Evolutionary conservation across 768 basidiomycete species (phyloP).

Genomic region (Termitomyces sp.): DNA sequence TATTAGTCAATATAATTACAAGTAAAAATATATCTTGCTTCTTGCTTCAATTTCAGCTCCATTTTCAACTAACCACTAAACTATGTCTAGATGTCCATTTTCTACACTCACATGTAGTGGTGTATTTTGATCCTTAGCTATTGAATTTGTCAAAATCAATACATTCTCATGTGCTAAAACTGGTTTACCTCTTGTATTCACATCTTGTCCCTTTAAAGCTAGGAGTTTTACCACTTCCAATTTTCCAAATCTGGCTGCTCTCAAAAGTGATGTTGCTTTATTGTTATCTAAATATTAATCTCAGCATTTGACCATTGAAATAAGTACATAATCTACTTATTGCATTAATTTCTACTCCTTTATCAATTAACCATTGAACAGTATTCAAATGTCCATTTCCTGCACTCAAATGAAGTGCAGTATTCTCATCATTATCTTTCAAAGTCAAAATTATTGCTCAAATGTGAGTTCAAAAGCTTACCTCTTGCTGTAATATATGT

Average conservation of each 20-base stretch:
- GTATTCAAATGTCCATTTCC: background rate
- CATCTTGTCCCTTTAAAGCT: too few relatives aligned
- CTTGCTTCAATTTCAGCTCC: too few relatives aligned
- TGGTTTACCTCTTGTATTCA: background rate
- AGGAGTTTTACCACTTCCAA: too few relatives aligned
- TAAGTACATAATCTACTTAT: too few relatives aligned
- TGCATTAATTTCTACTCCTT: background rate
- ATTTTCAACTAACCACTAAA: too few relatives aligned
- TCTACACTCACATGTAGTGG: background rate
- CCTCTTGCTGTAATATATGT: background rate
- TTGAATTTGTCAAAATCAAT: too few relatives aligned
- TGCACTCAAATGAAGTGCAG: background rate
- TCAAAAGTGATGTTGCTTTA: too few relatives aligned
- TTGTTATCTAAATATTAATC: too few relatives aligned
- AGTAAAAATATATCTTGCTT: background rate
- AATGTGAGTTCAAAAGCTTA: background rate
- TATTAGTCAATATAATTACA: background rate
- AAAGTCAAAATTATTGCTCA: background rate
- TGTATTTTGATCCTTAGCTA: background rate
- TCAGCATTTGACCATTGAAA: too few relatives aligned
- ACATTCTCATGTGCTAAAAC: too few relatives aligned
- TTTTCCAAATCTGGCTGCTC: too few relatives aligned
- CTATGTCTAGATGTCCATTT: too few relatives aligned
- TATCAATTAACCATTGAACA: background rate
- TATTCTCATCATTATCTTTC: background rate